Evolutionary conservation across 306 rosid genomes (phyloP).

Genomic region (Begonia peltatifolia): DNA sequence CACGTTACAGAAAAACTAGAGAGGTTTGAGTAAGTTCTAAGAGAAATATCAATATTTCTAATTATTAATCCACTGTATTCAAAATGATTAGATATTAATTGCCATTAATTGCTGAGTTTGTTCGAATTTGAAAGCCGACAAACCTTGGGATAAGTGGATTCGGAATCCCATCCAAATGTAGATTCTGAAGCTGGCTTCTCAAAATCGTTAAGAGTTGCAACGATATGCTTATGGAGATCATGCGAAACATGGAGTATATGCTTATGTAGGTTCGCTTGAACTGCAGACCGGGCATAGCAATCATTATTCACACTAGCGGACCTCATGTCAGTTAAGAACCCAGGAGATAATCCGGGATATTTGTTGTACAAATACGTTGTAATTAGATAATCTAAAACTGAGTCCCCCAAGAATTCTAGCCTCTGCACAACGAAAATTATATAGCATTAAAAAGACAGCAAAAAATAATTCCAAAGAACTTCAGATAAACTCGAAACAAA

Average conservation of each 20-base stretch:
- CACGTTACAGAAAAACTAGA: no score
- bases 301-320: conserved; percentile 66
- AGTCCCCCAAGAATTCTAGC: conserved; percentile 71
- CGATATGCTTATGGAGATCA: conserved; percentile 42
- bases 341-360: conserved; percentile 61
- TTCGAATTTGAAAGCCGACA: conserved; percentile 1
- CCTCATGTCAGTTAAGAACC: conserved; percentile 63
- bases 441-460: conserved; percentile 4
- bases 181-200: conserved; percentile 14
- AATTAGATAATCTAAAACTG: conserved; percentile 52
- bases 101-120: no score
- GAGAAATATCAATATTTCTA: no score
- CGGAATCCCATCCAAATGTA: conserved; percentile 66
- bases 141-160: conserved; percentile 64
- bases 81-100: no score
- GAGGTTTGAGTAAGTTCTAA: no score
- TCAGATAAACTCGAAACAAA: no score
- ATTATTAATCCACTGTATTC: no score
- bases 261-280: conserved; percentile 47
- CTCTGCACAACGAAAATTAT: conserved; percentile 37
- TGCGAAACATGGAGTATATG: conserved; percentile 44
- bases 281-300: conserved; percentile 49
- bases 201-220: conserved; percentile 14
- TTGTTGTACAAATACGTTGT: conserved; percentile 37
- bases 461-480: background rate